Percentiles rank a stretch among this genome's conserved stretches.
Conservation (phyloP, 2,329 filamentous ascomycete species). For the Helicocarpus griseus region DNA sequence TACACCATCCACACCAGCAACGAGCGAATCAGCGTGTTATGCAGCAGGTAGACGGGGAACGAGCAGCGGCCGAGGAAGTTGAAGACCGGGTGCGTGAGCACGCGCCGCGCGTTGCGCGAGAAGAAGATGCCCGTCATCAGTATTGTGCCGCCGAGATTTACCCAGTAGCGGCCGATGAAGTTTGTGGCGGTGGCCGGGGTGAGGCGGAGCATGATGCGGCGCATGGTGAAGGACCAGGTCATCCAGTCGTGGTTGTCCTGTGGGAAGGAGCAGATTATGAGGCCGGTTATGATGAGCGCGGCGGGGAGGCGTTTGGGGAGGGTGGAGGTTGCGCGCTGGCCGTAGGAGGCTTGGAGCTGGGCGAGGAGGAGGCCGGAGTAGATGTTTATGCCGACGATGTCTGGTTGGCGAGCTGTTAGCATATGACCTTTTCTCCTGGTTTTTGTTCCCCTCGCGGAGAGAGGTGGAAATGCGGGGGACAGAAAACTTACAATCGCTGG, state of each 20-base stretch:
- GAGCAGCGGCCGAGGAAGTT: conserved; percentile 19
- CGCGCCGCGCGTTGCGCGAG: conserved; percentile 11
- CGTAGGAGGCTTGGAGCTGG: conserved; percentile 16
- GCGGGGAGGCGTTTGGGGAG: conserved; percentile 13
- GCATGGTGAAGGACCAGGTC: conserved; percentile 16
- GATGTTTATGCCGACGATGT: conserved; percentile 17
- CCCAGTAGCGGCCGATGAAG: conserved; percentile 17
- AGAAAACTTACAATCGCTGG: conserved; percentile 13
- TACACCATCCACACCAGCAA: conserved; percentile 19
- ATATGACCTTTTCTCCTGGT: background rate
- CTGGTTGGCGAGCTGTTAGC: conserved; percentile 1
- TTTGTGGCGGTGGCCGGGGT: conserved; percentile 8
- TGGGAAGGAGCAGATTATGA: conserved; percentile 17
- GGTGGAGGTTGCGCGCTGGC: conserved; percentile 11
- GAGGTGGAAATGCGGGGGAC: background rate
- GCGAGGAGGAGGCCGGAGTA: conserved; percentile 19
- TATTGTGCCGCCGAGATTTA: conserved; percentile 15
- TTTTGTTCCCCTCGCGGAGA: background rate
- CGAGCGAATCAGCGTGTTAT: conserved; percentile 17
- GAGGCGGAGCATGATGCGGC: conserved; percentile 8
- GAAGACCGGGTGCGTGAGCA: conserved; percentile 15
- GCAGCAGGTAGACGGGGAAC: conserved; percentile 20
- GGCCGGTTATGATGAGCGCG: conserved; percentile 14
- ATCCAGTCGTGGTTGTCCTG: conserved; percentile 16
- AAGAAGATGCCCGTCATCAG: conserved; percentile 16